Percentiles rank a stretch among this genome's conserved stretches.
Evolutionary conservation across 208 protist species (phyloP).

Genomic region (Acanthamoeba castellanii): DNA sequence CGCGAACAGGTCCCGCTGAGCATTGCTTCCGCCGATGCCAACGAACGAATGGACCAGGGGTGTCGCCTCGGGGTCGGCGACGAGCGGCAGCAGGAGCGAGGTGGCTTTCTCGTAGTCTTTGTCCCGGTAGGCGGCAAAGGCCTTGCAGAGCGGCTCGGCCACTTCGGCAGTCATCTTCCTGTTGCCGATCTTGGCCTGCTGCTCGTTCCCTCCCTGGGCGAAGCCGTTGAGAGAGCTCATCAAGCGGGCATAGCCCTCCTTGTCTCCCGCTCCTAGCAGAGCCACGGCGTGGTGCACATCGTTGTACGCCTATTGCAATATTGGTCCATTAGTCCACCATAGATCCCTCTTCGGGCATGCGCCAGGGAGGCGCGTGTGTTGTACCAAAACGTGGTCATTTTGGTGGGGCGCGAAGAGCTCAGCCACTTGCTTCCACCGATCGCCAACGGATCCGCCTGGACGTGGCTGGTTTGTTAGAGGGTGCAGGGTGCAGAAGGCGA

Average conservation of each 20-base stretch:
- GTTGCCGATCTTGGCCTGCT: background rate
- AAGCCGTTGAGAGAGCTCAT: background rate
- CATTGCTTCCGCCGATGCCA: constrained; percentile 21
- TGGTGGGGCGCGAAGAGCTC: background rate
- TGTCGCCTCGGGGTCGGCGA: background rate
- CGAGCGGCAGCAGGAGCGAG: background rate
- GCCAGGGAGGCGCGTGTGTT: background rate
- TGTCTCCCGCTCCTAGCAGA: background rate
- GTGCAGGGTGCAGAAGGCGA: background rate
- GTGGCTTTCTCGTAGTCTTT: background rate
- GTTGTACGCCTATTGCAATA: background rate
- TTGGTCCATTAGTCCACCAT: background rate
- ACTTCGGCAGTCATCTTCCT: constrained; percentile 8
- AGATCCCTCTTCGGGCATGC: too few relatives aligned
- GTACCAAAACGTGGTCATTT: constrained; percentile 23
- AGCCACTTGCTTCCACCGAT: background rate
- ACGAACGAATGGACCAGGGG: background rate
- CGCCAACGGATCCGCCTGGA: background rate
- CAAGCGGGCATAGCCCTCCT: background rate
- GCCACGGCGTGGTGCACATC: constrained; percentile 37
- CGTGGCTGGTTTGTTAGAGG: background rate
- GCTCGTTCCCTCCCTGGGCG: background rate
- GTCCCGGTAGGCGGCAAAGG: constrained; percentile 7
- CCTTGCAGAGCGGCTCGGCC: background rate
- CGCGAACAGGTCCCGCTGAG: constrained; percentile 32